Percentiles rank a stretch among this genome's conserved stretches.
phyloP scores from a whole-genome alignment of 768 basidiomycete genomes.

The Hemileccinum impolitum region DNA sequence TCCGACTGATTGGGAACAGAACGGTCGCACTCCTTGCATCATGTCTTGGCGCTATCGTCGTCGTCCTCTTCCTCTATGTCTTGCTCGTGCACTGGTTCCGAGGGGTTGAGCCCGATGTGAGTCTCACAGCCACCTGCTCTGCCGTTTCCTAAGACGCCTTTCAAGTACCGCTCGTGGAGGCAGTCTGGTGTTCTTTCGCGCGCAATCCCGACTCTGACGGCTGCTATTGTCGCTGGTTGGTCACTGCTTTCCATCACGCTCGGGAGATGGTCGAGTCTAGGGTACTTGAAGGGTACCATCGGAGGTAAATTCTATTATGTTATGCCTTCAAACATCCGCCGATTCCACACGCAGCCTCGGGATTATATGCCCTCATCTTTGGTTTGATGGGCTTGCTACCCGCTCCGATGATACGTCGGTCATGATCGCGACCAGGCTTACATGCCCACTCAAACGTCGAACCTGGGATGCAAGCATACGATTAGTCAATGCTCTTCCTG shows the following conservation, averaged over 20 bases:
- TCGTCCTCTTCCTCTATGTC: constrained; percentile 71
- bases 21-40: constrained; percentile 52
- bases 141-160: background rate
- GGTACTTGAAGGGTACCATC: constrained; percentile 59
- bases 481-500: constrained; percentile 2
- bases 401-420: constrained; percentile 51
- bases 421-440: constrained; percentile 30
- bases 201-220: constrained; percentile 68
- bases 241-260: constrained; percentile 57
- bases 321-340: background rate
- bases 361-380: constrained; percentile 65
- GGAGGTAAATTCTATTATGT: constrained; percentile 43
- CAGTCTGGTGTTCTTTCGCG: constrained; percentile 64
- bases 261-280: constrained; percentile 64
- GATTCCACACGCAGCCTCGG: constrained; percentile 48
- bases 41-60: constrained; percentile 54
- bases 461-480: constrained; percentile 9
- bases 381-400: constrained; percentile 75
- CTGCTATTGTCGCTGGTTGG: constrained; percentile 70
- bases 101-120: constrained; percentile 67
- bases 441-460: no score
- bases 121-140: constrained; percentile 22
- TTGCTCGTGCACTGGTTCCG: constrained; percentile 63
- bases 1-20: constrained; percentile 34
- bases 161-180: constrained; percentile 71